Evolutionary conservation across 2,329 filamentous ascomycete species (phyloP).

Genomic region (Corinectria fuckeliana): DNA sequence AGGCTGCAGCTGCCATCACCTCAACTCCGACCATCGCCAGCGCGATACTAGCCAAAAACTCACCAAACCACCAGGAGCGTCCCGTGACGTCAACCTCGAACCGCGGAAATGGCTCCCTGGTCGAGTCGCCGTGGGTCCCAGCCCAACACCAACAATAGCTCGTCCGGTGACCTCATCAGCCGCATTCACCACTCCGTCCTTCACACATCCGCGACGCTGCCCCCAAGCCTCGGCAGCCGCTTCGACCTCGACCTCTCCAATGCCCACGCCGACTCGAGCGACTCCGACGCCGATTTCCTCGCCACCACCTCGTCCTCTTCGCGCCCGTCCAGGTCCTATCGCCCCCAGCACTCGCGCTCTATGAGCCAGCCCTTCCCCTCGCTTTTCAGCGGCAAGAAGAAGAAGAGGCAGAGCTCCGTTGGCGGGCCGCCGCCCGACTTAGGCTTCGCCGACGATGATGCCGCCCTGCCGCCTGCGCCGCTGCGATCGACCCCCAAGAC

Average conservation of each 20-base stretch:
- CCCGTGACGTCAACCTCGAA: slow-evolving; percentile 20
- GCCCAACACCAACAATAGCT: slow-evolving; percentile 37
- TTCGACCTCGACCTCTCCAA: slow-evolving; percentile 40
- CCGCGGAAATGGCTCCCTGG: slow-evolving; percentile 44
- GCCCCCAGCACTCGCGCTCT: slow-evolving; percentile 56
- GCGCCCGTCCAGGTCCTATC: slow-evolving; percentile 24
- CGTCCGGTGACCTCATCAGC: slow-evolving; percentile 43
- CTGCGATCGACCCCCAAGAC: slow-evolving; percentile 37
- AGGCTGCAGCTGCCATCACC: slow-evolving; percentile 8
- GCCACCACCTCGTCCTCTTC: slow-evolving; percentile 31
- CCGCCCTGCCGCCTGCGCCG: slow-evolving; percentile 36
- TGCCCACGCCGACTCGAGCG: slow-evolving; percentile 49
- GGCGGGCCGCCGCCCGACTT: slow-evolving; percentile 43
- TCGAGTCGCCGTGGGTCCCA: slow-evolving; percentile 39
- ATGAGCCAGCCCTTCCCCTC: slow-evolving; percentile 82
- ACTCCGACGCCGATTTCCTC: slow-evolving; percentile 51
- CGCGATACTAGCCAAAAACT: neutral
- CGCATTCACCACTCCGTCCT: slow-evolving; percentile 46
- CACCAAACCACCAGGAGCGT: slow-evolving; percentile 11
- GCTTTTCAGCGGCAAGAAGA: slow-evolving; percentile 68
- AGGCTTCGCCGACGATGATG: slow-evolving; percentile 40
- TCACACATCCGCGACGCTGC: slow-evolving; percentile 41
- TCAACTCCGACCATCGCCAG: slow-evolving; percentile 7
- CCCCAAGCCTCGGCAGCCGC: slow-evolving; percentile 26
- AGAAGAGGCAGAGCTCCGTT: slow-evolving; percentile 57